Base-by-base conservation (phyloP, 2,329 filamentous ascomycete species). In the Epicoccum nigrum region DNA sequence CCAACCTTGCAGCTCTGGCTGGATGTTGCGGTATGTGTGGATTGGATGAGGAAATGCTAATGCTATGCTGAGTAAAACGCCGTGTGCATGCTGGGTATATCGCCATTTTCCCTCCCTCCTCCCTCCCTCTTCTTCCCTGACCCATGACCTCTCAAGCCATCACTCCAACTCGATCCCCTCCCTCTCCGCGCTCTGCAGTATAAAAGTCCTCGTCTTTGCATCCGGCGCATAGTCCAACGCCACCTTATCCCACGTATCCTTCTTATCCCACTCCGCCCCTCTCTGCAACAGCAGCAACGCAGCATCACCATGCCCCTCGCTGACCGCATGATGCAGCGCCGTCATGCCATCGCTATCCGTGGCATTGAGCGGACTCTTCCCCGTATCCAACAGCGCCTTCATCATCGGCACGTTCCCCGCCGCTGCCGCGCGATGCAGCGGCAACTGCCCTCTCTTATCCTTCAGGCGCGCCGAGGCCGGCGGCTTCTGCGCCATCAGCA, bases 381-480 rank as follows among this genome's bases (percentile, higher is more conserved):
- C 83, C 64, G 89, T 84, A 13, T 97, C 77, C 4, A 99, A 77
- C 12, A 99, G 77, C 30, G 96, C 76, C 63, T 86, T 88, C 39
- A 96, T 81, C 77, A 99, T 91, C 4, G 93, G 92, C n/a, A 88
- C 83, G 4, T 88, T 93, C 6, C 95, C 95, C 3, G 92, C 85
- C 2, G 94, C 93, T 0, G 94, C 93, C 3, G 94, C 94, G 15
- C 94, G 86, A 74, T 99, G 95, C 20, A 99, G 82, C 6, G 95
- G 83, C 50, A 97, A 85, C 70, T 97, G 93, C n/a, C 90, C 90
- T 23, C 92, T 84, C 66, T 85, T 89, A 70, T 99, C 94, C 58
- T 90, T 90, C 2, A 92, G 81, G 20, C 93, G 81, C 1, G 92
- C 84, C 4, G 87, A 91, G 11, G 91, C 93, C 4, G 65, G 59